Conservation (phyloP, 108 stramenopile genomes). For the Phaeodactylum tricornutum region DNA sequence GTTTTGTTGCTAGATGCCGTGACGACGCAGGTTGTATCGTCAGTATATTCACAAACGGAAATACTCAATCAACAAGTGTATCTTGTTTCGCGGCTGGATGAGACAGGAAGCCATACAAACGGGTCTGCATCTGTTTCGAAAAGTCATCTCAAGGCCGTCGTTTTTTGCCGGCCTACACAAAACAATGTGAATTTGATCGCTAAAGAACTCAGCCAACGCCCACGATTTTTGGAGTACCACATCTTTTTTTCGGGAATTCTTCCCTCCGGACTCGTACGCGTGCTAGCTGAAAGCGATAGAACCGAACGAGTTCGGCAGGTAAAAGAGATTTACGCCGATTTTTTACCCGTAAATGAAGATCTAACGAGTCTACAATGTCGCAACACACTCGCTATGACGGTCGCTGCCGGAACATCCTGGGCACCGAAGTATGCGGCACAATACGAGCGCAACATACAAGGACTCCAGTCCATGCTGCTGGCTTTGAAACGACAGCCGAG, state of each 20-base stretch:
- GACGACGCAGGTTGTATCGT: conserved; percentile 86
- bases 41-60: conserved; percentile 85
- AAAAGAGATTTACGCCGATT: conserved; percentile 97
- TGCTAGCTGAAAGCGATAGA: conserved; percentile 84
- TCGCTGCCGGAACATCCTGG: conserved; percentile 53
- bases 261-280: conserved; percentile 53
- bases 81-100: conserved; percentile 64
- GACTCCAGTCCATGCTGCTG: conserved; percentile 84
- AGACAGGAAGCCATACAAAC: conserved; percentile 10
- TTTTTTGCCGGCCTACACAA: conserved; percentile 90
- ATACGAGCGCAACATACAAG: conserved; percentile 81
- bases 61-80: conserved; percentile 81
- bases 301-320: conserved; percentile 85
- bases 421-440: conserved; percentile 49
- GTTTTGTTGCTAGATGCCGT: conserved; percentile 83
- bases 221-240: conserved; percentile 93
- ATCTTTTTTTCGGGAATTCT: conserved; percentile 93
- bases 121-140: background rate
- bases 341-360: conserved; percentile 91
- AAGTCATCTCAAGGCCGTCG: conserved; percentile 87
- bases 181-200: conserved; percentile 65
- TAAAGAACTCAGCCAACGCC: conserved; percentile 58
- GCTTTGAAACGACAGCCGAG: conserved; percentile 81
- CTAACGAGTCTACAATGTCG: conserved; percentile 84
- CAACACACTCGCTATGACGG: conserved; percentile 66